Evolutionary conservation across 2,329 filamentous ascomycete species (phyloP), one percentile per base, ranked within the genome.

Genomic region (Didymella exigua): DNA sequence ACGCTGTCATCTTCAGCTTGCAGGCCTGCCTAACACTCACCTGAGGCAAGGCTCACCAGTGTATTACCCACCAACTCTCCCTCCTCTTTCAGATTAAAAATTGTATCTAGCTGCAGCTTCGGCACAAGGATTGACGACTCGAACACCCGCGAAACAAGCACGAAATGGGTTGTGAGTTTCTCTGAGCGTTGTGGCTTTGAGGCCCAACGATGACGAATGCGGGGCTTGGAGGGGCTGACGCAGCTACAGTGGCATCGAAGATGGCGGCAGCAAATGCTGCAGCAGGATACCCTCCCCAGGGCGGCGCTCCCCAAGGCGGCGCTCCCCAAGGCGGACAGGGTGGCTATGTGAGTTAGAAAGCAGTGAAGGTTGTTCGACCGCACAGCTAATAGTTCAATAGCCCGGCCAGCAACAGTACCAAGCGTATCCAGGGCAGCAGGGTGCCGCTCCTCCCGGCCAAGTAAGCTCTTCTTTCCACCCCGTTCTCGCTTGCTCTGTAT

Each of bases 371-470:
- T 56, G 38, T 49, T 49, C 51, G 54, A 50, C 55, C 27, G 44
- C 44, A 58, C 62, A 65, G 55, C 68, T 71, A 66, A 71, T 70
- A 66, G 70, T 53, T 54, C 46, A 37, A 50, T 48, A 79, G 77
- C 77, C 76, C 61, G 74, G 76, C 46, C 78, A 82, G 63, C 75
- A 72, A 57, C 77, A 79, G 67, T 85, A 86, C 74, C 82, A 85
- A 76, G 79, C 83, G 61, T 86, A 82, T 70, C 79, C 78, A 64
- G 79, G 79, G 59, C 84, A 81, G 69, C 78, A 77, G 60, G 79
- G 78, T 65, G 71, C 73, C 65, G 66, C 68, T 58, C 65, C 69
- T 66, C 66, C 65, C 65, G 68, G 73, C 74, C 73, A 75, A 72
- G 61, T 67, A 62, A 61, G 58, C 58, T 59, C 57, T 66, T 62